These are phyloP conservation scores for Cenchrus fungigraminus DNA, from an alignment of 176 grass and related monocot genomes.

Conservation along the genomic window DNA sequence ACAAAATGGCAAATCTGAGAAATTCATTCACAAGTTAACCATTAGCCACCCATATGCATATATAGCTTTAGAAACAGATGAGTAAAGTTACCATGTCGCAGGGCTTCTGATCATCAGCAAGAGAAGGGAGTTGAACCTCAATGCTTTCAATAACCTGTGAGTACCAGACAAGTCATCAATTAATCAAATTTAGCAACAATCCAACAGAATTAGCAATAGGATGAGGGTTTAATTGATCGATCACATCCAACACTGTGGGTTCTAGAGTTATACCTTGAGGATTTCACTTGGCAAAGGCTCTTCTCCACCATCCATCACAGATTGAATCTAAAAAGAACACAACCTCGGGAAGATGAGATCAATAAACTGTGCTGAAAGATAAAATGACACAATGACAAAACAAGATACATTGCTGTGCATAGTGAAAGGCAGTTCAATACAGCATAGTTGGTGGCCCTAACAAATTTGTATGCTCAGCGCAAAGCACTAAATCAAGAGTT, in stretches of 20 bases:
- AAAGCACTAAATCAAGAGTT: neutral
- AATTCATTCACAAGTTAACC: neutral
- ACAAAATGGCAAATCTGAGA: neutral
- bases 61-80: neutral
- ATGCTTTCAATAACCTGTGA: neutral
- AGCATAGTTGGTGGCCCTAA: neutral
- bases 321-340: neutral
- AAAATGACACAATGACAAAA: neutral
- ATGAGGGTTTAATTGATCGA: neutral
- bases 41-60: neutral
- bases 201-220: neutral
- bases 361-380: neutral
- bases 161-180: neutral
- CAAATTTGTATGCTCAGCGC: neutral
- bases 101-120: neutral
- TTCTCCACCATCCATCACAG: neutral
- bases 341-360: neutral
- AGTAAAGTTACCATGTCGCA: constrained; percentile 2
- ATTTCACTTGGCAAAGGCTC: neutral
- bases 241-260: neutral
- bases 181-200: neutral
- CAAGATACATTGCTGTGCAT: neutral
- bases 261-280: neutral
- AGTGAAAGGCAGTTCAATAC: neutral
- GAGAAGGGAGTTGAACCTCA: neutral